Conservation (phyloP, 345 rosid species). For the Sisymbrium altissimum region DNA sequence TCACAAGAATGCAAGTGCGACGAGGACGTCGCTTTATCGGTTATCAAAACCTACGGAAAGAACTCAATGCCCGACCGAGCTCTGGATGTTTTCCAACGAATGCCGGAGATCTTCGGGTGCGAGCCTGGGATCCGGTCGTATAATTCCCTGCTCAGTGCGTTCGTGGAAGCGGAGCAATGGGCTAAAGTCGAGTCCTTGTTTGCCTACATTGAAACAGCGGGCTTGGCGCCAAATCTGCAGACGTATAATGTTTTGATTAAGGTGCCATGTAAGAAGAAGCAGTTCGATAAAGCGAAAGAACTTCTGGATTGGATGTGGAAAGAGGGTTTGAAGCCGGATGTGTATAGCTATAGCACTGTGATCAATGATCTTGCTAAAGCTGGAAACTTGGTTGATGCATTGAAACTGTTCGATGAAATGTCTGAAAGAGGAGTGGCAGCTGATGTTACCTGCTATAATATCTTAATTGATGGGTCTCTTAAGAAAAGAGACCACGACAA, state of each 20-base stretch:
- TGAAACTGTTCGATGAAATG: conserved; percentile 85
- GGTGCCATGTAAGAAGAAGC: conserved; percentile 62
- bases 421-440: conserved; percentile 44
- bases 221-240: conserved; percentile 62
- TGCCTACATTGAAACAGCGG: conserved; percentile 44
- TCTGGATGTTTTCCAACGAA: conserved; percentile 52
- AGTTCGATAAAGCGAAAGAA: conserved; percentile 49
- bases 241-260: conserved; percentile 75
- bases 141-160: conserved; percentile 61
- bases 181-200: conserved; percentile 52
- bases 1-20: conserved; percentile 59
- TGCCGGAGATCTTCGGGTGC: conserved; percentile 68
- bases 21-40: conserved; percentile 71
- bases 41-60: conserved; percentile 59
- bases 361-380: conserved; percentile 49
- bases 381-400: conserved; percentile 53
- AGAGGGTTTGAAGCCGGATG: conserved; percentile 50
- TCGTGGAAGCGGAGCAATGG: conserved; percentile 55
- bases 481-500: conserved; percentile 43
- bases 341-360: conserved; percentile 58
- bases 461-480: conserved; percentile 69
- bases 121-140: conserved; percentile 70
- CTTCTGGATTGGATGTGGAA: conserved; percentile 64
- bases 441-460: conserved; percentile 71
- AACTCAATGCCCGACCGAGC: conserved; percentile 64